phyloP scores from a whole-genome alignment of 192 early-diverging fungal genomes.

The Coemansia sp. region DNA sequence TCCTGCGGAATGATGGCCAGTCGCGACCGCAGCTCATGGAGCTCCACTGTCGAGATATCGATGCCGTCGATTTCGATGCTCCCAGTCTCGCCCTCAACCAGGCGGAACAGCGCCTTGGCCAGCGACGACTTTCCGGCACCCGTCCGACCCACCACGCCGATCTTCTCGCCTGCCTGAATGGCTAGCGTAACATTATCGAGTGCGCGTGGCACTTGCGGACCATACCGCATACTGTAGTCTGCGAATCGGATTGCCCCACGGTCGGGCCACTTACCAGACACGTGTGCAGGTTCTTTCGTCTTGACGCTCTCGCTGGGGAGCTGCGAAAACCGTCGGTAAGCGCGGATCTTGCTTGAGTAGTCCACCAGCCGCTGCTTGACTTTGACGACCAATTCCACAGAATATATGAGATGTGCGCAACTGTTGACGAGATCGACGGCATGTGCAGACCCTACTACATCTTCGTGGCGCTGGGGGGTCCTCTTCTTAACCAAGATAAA shows the following conservation, averaged over 20 bases:
- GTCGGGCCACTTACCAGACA: constrained; percentile 46
- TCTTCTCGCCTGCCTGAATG: constrained; percentile 55
- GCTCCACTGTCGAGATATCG: constrained; percentile 56
- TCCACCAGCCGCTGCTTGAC: constrained; percentile 30
- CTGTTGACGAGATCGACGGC: not conserved
- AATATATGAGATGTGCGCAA: not conserved
- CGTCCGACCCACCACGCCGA: constrained; percentile 57
- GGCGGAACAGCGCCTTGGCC: constrained; percentile 57
- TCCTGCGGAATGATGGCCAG: constrained; percentile 68
- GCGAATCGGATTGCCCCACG: constrained; percentile 44
- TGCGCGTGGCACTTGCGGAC: constrained; percentile 19
- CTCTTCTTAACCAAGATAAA: not conserved
- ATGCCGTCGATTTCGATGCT: constrained; percentile 57
- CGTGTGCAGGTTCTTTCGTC: not conserved
- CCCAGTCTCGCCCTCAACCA: constrained; percentile 55
- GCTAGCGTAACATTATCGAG: constrained; percentile 39
- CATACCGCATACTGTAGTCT: constrained; percentile 45
- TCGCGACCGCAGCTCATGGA: constrained; percentile 50
- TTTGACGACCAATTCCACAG: not conserved
- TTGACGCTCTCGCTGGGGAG: constrained; percentile 3
- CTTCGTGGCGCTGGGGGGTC: no score
- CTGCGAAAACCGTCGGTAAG: constrained; percentile 66
- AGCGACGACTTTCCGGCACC: constrained; percentile 64
- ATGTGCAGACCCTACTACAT: not conserved
- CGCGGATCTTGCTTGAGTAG: constrained; percentile 71